Evolutionary conservation across 1,139 yeast genomes (phyloP).

Genomic region (Nakaseomyces nivariensis): DNA sequence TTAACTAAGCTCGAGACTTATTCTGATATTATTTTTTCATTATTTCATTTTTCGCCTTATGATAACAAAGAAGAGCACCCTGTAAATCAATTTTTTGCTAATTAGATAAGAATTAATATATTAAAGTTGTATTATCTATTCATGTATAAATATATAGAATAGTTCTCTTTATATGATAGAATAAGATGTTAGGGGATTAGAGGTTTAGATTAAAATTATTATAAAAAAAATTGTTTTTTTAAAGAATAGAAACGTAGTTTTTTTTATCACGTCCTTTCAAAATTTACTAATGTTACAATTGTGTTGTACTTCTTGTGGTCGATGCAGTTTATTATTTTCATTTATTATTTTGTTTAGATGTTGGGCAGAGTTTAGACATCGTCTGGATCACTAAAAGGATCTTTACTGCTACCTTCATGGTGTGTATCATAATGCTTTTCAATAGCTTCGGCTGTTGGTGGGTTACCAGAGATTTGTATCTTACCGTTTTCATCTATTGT

Average conservation of each 20-base stretch:
- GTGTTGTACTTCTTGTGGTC: neutral
- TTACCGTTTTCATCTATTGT: constrained; percentile 50
- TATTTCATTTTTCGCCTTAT: too few species aligned
- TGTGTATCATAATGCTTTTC: neutral
- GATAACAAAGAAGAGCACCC: neutral
- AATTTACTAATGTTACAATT: neutral
- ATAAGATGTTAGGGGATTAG: too few species aligned
- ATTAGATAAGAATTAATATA: too few species aligned
- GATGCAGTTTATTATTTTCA: neutral
- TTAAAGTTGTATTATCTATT: too few species aligned
- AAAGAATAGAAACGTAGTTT: too few species aligned
- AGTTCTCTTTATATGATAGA: too few species aligned
- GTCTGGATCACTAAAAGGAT: constrained; percentile 1
- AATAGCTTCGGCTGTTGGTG: constrained; percentile 39
- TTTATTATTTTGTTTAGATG: too few species aligned
- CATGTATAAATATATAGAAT: too few species aligned
- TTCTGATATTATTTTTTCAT: too few species aligned
- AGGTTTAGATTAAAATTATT: neutral
- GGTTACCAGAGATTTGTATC: constrained; percentile 43
- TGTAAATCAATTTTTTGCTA: neutral
- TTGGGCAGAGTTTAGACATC: neutral
- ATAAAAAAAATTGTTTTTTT: neutral
- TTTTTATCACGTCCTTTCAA: too few species aligned
- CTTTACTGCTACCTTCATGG: neutral
- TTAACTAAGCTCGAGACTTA: too few species aligned